Evolutionary conservation across 176 grass and related monocot genomes (phyloP).

Genomic region (Cenchrus americanus): DNA sequence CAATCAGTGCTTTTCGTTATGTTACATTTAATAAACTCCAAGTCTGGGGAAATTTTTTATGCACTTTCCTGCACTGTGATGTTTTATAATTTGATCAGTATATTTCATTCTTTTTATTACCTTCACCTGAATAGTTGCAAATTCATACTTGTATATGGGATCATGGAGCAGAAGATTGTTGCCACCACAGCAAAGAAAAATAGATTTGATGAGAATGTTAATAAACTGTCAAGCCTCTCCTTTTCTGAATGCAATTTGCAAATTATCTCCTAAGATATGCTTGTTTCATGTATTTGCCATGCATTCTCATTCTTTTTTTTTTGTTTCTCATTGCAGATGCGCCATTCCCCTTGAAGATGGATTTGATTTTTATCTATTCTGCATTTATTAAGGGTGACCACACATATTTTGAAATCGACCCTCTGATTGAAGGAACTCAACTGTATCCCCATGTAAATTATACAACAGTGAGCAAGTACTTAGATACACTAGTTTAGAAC

Average conservation of each 20-base stretch:
- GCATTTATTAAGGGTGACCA: slow-evolving; percentile 87
- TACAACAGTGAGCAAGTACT: slow-evolving; percentile 64
- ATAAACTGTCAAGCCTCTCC: slow-evolving; percentile 26
- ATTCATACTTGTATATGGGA: not conserved
- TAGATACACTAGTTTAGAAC: slow-evolving; percentile 66
- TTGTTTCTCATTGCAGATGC: slow-evolving; percentile 56
- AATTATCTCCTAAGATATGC: not conserved
- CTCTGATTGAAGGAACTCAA: slow-evolving; percentile 58
- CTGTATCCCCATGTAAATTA: slow-evolving; percentile 79
- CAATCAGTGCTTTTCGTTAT: not conserved
- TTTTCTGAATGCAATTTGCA: slow-evolving; percentile 1
- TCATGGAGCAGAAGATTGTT: not conserved
- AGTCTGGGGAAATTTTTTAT: slow-evolving; percentile 14
- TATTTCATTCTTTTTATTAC: slow-evolving; percentile 1
- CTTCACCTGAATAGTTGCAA: slow-evolving; percentile 13
- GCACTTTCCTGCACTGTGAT: not conserved
- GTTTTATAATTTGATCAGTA: slow-evolving; percentile 6
- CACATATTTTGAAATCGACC: slow-evolving; percentile 75
- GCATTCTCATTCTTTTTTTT: slow-evolving; percentile 23
- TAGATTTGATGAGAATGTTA: slow-evolving; percentile 1
- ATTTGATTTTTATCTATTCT: slow-evolving; percentile 91
- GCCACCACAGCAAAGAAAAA: slow-evolving; percentile 9
- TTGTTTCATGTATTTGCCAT: slow-evolving; percentile 11
- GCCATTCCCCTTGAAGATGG: slow-evolving; percentile 68
- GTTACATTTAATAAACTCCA: not conserved